Evolutionary conservation across 768 basidiomycete genomes (phyloP), one percentile per base, ranked within the genome.

Genomic region (Tulasnella sp.): DNA sequence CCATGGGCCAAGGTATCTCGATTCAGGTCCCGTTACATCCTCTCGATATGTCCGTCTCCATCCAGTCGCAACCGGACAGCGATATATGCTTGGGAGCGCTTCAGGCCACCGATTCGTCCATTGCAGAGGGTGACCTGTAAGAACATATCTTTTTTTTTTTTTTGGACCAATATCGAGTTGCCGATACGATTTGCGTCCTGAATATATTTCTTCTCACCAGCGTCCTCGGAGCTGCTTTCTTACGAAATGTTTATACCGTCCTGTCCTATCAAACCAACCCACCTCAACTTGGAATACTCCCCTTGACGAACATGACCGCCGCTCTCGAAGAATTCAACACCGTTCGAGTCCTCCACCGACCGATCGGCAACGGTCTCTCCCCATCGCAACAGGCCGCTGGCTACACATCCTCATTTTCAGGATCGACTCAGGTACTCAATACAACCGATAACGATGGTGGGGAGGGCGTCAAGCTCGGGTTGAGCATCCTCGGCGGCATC

Each of bases 171-270:
- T 24, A 51, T 42, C 34, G 7, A 2, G 12, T 53, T 48, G 19
- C 41, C 49, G 15, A 22, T 45, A 15, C 17, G 7, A 24, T 5
- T 46, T 25, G 5, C 59, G 29, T 12, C 50, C n/a, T 68, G n/a
- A n/a, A n/a, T n/a, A n/a, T n/a, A n/a, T n/a, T n/a, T n/a, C n/a
- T n/a, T n/a, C n/a, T n/a, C n/a, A n/a, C n/a, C n/a, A 82, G 90
- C 71, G 74, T 90, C 59, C 80, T 90, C 41, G 87, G 86, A 42
- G 83, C 87, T 0, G 81, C 87, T 0, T 90, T 90, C 67, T 71
- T 90, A 65, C 76, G 85, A 10, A 88, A 82, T 65, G 76, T 80
- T 2, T 90, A 91, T 66, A 83, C 80, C 11, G 85, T 91, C 62
- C 78, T 88, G 77, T 82, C 82, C 0, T 87, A 83, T 67, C 73